Evolutionary conservation across 176 grass and related monocot species (phyloP).

Genomic region (Tuctoria greenei): DNA sequence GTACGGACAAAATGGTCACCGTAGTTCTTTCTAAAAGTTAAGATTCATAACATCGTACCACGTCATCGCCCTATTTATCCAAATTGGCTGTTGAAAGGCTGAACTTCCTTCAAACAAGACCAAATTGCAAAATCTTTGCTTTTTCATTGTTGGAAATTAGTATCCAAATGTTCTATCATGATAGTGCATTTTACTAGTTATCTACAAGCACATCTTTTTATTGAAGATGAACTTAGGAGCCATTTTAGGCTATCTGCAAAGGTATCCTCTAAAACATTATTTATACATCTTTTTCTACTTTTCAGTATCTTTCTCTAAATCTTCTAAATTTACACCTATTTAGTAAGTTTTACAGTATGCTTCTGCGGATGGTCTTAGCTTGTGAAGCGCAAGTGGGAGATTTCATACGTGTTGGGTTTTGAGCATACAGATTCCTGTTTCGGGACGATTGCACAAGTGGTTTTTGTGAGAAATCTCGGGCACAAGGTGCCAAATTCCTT

Average conservation of each 20-base stretch:
- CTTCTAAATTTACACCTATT: too few species aligned
- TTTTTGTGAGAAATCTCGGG: not conserved
- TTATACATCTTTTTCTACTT: too few species aligned
- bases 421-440: not conserved
- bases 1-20: too few species aligned
- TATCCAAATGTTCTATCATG: not conserved
- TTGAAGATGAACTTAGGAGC: too few species aligned
- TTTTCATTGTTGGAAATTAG: not conserved
- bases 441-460: not conserved
- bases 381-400: not conserved
- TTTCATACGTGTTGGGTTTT: not conserved
- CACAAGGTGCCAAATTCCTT: constrained; percentile 21
- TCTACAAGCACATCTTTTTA: too few species aligned
- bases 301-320: too few species aligned
- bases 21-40: not conserved
- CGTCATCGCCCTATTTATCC: not conserved
- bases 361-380: too few species aligned
- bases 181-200: not conserved
- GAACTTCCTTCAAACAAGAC: not conserved
- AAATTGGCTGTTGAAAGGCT: not conserved
- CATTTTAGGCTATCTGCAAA: too few species aligned
- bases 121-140: not conserved
- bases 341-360: too few species aligned
- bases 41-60: not conserved
- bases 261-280: too few species aligned